phyloP scores from a whole-genome alignment of 2,329 filamentous ascomycete genomes.

The Leptographium lundbergii region DNA sequence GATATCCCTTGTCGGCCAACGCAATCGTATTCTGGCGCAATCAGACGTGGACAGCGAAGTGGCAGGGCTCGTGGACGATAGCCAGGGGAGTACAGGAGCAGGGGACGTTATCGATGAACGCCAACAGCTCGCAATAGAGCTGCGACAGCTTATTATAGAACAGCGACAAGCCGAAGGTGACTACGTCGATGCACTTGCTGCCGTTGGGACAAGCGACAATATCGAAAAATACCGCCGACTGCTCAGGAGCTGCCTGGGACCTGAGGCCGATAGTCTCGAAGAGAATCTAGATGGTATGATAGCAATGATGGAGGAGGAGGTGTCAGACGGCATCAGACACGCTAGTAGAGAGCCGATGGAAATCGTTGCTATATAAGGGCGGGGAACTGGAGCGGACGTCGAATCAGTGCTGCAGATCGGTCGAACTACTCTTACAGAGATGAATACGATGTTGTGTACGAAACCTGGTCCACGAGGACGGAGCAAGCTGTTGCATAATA shows the following conservation, averaged over 20 bases:
- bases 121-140: conserved; percentile 42
- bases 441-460: neutral
- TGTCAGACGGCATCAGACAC: conserved; percentile 25
- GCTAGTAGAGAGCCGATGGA: conserved; percentile 9
- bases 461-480: neutral
- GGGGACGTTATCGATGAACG: conserved; percentile 34
- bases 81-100: conserved; percentile 15
- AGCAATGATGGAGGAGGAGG: conserved; percentile 50
- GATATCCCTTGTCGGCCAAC: conserved; percentile 25
- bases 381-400: too few relatives aligned
- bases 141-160: conserved; percentile 43
- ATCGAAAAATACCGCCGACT: conserved; percentile 62
- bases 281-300: conserved; percentile 47
- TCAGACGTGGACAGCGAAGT: conserved; percentile 39
- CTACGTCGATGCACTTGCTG: conserved; percentile 55
- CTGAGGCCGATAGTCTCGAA: conserved; percentile 57
- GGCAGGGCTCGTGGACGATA: conserved; percentile 33
- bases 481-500: too few relatives aligned
- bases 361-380: conserved; percentile 4
- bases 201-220: conserved; percentile 59
- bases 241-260: conserved; percentile 54
- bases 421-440: neutral
- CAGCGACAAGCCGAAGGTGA: conserved; percentile 51
- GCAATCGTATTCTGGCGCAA: conserved; percentile 40
- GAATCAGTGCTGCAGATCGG: neutral